These are phyloP conservation scores for Williopsis jadinii DNA, from an alignment of 1,139 yeast genomes.

Conservation along the genomic window DNA sequence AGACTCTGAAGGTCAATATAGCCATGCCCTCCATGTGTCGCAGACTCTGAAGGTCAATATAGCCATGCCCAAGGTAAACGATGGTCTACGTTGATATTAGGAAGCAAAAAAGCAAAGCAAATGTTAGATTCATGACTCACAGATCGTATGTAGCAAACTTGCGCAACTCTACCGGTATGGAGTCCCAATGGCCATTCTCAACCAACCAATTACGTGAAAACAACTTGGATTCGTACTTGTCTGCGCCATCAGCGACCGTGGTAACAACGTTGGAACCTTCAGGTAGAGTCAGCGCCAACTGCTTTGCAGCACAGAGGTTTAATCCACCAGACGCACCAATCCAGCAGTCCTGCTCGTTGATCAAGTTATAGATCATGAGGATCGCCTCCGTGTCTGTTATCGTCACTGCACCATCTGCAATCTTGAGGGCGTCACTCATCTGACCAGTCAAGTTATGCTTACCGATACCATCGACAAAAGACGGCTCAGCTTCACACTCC, in stretches of 20 bases:
- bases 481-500: slow-evolving; percentile 14
- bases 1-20: no score
- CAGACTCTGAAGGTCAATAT: no score
- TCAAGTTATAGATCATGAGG: slow-evolving; percentile 10
- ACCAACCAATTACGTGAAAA: slow-evolving; percentile 15
- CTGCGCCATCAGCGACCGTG: slow-evolving; percentile 18
- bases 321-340: slow-evolving; percentile 20
- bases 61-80: no score
- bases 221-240: slow-evolving; percentile 17
- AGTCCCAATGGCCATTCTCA: slow-evolving; percentile 18
- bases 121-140: no score
- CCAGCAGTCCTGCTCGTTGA: slow-evolving; percentile 15
- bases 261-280: slow-evolving; percentile 20
- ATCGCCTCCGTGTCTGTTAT: slow-evolving; percentile 16
- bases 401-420: slow-evolving; percentile 17
- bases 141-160: slow-evolving; percentile 5
- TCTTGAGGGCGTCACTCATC: slow-evolving; percentile 13
- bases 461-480: slow-evolving; percentile 21
- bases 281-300: slow-evolving; percentile 17
- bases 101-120: no score
- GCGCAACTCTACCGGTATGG: slow-evolving; percentile 14
- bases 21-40: no score
- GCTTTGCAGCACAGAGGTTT: slow-evolving; percentile 17
- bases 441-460: slow-evolving; percentile 18
- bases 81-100: no score